Base-by-base conservation (phyloP, 179 eudicot genomes). In the Beta lomatogona region DNA sequence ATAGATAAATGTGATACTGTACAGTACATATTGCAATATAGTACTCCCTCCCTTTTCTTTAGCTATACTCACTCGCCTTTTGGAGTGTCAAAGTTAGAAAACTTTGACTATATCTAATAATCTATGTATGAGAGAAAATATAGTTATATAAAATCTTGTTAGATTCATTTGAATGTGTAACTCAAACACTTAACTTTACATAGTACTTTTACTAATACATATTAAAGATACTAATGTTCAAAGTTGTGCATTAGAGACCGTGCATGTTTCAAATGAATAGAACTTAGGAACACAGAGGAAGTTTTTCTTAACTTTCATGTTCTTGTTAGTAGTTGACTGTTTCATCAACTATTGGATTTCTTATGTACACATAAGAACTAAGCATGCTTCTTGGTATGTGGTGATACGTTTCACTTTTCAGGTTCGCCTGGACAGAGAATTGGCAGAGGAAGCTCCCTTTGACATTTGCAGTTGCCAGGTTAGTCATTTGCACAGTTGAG, bases 381-480 rank as follows among this genome's bases (percentile, higher is more conserved):
- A 55, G 46, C 50, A 45, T 58, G 76, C 71, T 18, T 50, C 69
- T 58, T 83, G 14, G 28, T 72, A 45, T 74, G n/a, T 81, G 67
- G 77, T 78, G 65, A 66, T 83, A 36, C 66, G 44, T 66, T 80
- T 86, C 52, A 2, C 41, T 36, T 36, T 36, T 36, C 91, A 96
- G 98, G 93, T 93, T 78, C 91, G 86, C 61, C 78, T 96, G 72
- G 99, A 94, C 86, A 88, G 83, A 75, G 97, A 81, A 75, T 88
- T 96, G 87, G 93, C 86, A 60, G 95, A 94, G 73, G 98, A 94
- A 87, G 97, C 90, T 18, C 99, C 99, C 21, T 96, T 96, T 85
- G 99, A 96, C 85, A 73, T 96, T 58, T 91, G 95, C 82, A 96
- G 99, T 86, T 94, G 99, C 86, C 99, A 96, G 97, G 99, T 94